These are phyloP conservation scores for Paracamarosporium sp. DNA, from an alignment of 2,329 filamentous ascomycete genomes.

Conservation along the genomic window DNA sequence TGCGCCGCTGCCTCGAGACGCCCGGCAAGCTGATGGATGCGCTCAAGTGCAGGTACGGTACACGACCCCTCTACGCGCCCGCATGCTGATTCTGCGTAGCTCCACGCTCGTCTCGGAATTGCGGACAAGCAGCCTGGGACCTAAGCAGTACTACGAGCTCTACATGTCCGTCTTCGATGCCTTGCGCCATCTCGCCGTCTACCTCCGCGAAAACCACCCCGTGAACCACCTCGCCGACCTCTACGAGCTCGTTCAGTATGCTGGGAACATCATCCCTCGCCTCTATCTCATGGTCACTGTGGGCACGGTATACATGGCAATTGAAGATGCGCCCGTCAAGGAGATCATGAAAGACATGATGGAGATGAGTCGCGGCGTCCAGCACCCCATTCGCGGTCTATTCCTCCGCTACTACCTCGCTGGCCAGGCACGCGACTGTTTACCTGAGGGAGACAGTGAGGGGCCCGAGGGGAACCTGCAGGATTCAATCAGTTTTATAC, in stretches of 20 bases:
- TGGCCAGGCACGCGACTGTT: constrained; percentile 87
- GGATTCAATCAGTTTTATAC: constrained; percentile 96
- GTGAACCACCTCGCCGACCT: constrained; percentile 97
- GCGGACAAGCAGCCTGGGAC: constrained; percentile 94
- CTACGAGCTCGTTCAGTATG: constrained; percentile 97
- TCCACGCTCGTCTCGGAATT: constrained; percentile 98
- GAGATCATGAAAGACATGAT: constrained; percentile 99
- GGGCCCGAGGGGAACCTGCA: constrained; percentile 95
- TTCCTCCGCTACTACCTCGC: constrained; percentile 97
- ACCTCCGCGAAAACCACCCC: constrained; percentile 95
- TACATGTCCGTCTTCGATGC: constrained; percentile 99
- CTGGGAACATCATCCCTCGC: constrained; percentile 94
- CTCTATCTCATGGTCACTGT: constrained; percentile 99
- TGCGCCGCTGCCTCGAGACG: constrained; percentile 97
- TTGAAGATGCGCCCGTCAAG: constrained; percentile 97
- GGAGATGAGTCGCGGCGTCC: constrained; percentile 99
- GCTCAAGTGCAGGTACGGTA: constrained; percentile 92
- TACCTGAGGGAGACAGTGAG: constrained; percentile 82
- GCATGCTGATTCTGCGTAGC: constrained; percentile 57
- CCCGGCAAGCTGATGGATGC: constrained; percentile 99
- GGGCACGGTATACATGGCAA: constrained; percentile 98
- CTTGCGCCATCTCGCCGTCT: constrained; percentile 92
- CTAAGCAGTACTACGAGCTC: constrained; percentile 99
- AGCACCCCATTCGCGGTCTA: constrained; percentile 93
- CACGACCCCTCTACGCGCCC: background rate